Evolutionary conservation across 768 basidiomycete species (phyloP), one percentile per base, ranked within the genome.

Genomic region (Pleurotus tuber-regium): DNA sequence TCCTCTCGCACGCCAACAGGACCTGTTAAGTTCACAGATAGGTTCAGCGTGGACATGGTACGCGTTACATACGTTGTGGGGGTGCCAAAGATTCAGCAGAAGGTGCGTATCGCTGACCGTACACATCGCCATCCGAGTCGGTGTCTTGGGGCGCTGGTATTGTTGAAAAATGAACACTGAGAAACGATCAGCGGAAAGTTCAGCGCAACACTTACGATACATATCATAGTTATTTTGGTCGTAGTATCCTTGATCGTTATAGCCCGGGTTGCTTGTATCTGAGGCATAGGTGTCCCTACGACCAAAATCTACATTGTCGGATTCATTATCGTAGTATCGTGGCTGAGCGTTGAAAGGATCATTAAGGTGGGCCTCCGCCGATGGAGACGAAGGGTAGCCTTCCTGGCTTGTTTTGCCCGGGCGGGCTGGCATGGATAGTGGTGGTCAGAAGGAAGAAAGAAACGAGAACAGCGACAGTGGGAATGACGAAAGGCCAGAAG

Each of bases 101-200:
- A 12, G 83, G 88, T 0, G 79, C 73, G 58, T 84, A 83, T 29
- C 84, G 82, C 56, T 83, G 82, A 10, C 76, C 82, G 61, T 91
- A 89, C 49, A 84, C 73, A 64, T 79, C 89, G 47, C 79, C 78
- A 57, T 92, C 91, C 14, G 89, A 92, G 67, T 93, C 91, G 26
- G 87, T 91, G 68, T 93, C 91, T 66, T 79, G 86, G 55, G 83
- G 81, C 43, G 83, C 89, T 90, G 25, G 46, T 16, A 21, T 7
- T n/a, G 46, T 48, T 33, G 61, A 29, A 60, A 54, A 44, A 54
- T 58, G 60, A 52, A 53, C 41, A 63, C 59, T 56, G 38, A 30
- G n/a, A 44, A 49, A 57, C 59, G 57, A 50, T 53, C 52, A 44
- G 35, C 21, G 10, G 25, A 23, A 60, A 30, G 40, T 30, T 1